Percentiles rank a stretch among this genome's conserved stretches.
Conservation (phyloP, 2,329 filamentous ascomycete genomes). For the Cytospora chrysosperma region DNA sequence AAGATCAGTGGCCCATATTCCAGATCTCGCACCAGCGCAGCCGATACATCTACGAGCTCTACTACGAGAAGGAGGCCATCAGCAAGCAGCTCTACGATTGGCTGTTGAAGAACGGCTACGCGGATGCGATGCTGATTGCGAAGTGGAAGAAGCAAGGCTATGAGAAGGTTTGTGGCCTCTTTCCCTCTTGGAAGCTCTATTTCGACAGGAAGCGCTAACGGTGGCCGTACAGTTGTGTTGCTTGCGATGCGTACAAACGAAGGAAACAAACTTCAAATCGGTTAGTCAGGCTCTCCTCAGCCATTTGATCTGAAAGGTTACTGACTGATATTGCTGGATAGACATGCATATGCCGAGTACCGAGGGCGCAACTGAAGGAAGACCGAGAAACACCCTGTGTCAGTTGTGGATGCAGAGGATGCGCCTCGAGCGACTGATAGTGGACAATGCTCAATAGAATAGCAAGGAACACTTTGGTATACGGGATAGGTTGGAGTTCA, state of each 20-base stretch:
- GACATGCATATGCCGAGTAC: slow-evolving; percentile 95
- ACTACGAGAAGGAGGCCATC: slow-evolving; percentile 97
- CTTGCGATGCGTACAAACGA: slow-evolving; percentile 95
- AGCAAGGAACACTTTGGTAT: background rate
- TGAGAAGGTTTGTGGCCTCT: slow-evolving; percentile 70
- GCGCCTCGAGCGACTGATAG: slow-evolving; percentile 74
- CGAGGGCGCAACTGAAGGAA: slow-evolving; percentile 84
- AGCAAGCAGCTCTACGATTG: slow-evolving; percentile 90
- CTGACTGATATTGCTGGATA: slow-evolving; percentile 53
- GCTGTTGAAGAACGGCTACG: slow-evolving; percentile 94
- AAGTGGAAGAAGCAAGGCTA: slow-evolving; percentile 99
- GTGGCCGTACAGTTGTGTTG: slow-evolving; percentile 71
- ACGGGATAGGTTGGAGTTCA: slow-evolving; percentile 19
- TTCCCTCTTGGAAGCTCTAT: background rate
- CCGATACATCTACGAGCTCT: slow-evolving; percentile 94
- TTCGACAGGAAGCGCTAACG: slow-evolving; percentile 29
- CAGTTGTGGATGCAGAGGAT: slow-evolving; percentile 90
- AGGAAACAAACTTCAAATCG: slow-evolving; percentile 85
- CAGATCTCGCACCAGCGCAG: slow-evolving; percentile 92
- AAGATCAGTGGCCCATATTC: slow-evolving; percentile 95
- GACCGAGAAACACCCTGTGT: slow-evolving; percentile 90
- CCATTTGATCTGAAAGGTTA: no score
- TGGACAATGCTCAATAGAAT: background rate
- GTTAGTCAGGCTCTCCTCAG: no score
- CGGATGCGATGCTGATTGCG: slow-evolving; percentile 90